A percentile compares a stretch with the other conserved stretches of the same genome.
These are phyloP conservation scores for Drechslera avenae DNA, from an alignment of 2,329 filamentous ascomycete genomes.

Conservation along the genomic window DNA sequence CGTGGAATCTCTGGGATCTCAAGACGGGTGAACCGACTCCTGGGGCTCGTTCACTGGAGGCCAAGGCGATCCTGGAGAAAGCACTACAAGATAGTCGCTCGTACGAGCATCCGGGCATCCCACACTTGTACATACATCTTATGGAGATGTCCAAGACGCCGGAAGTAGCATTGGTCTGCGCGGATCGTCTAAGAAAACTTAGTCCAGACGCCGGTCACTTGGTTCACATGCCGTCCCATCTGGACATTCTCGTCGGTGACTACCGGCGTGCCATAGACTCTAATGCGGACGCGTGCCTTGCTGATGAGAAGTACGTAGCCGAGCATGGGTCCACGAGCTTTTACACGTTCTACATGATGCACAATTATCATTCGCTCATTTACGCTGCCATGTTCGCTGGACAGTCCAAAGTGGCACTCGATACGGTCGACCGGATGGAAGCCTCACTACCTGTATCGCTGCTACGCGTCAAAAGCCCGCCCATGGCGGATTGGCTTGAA, in stretches of 20 bases:
- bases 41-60: slow-evolving; percentile 63
- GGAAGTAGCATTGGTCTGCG: slow-evolving; percentile 65
- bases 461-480: slow-evolving; percentile 67
- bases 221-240: slow-evolving; percentile 77
- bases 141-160: slow-evolving; percentile 76
- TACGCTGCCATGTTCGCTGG: slow-evolving; percentile 81
- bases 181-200: slow-evolving; percentile 66
- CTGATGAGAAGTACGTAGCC: slow-evolving; percentile 69
- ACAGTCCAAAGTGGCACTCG: slow-evolving; percentile 65
- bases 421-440: slow-evolving; percentile 65
- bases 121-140: slow-evolving; percentile 78
- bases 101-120: slow-evolving; percentile 67
- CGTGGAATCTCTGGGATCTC: slow-evolving; percentile 69
- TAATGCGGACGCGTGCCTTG: slow-evolving; percentile 68
- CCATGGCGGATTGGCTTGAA: slow-evolving; percentile 80
- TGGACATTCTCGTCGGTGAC: slow-evolving; percentile 75
- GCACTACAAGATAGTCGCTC: slow-evolving; percentile 59
- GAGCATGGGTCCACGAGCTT: slow-evolving; percentile 69
- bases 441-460: slow-evolving; percentile 66
- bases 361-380: slow-evolving; percentile 75
- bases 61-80: slow-evolving; percentile 62
- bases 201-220: slow-evolving; percentile 73
- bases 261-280: slow-evolving; percentile 69
- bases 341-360: slow-evolving; percentile 76
- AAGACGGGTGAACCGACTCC: slow-evolving; percentile 61